A percentile compares a stretch with the other conserved stretches of the same genome.
Evolutionary conservation across 192 early-diverging fungal species (phyloP).

Genomic region (Anaeromyces robustus): DNA sequence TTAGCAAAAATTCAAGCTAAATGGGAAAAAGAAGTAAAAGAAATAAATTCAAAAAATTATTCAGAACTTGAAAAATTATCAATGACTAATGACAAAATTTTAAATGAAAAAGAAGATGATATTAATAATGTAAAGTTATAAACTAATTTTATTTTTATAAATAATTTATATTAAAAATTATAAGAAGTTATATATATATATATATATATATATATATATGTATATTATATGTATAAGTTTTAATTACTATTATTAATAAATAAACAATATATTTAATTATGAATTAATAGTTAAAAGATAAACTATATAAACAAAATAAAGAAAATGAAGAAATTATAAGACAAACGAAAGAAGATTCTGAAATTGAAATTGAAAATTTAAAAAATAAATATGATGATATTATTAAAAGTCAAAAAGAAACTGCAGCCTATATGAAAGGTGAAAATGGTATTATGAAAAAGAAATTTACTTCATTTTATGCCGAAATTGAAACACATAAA

Average conservation of each 20-base stretch:
- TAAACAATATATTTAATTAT: too few relatives aligned
- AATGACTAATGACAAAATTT: not conserved
- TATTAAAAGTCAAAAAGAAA: conserved; percentile 37
- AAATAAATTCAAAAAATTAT: not conserved
- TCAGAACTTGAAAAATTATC: not conserved
- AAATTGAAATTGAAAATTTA: conserved; percentile 33
- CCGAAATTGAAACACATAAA: conserved; percentile 44
- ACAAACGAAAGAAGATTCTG: conserved; percentile 45
- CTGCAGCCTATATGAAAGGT: conserved; percentile 38
- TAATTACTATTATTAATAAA: too few relatives aligned
- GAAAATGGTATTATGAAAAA: conserved; percentile 52
- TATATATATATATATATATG: too few relatives aligned
- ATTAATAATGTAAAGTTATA: conserved; percentile 45
- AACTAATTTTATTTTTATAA: too few relatives aligned
- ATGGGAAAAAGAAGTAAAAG: not conserved
- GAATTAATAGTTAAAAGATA: conserved; percentile 27
- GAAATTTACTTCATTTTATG: conserved; percentile 42
- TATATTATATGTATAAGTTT: too few relatives aligned
- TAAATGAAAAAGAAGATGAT: conserved; percentile 31
- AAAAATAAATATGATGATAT: conserved; percentile 37
- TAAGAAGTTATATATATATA: too few relatives aligned
- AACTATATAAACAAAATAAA: conserved; percentile 26
- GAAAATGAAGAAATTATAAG: conserved; percentile 35
- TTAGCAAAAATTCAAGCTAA: not conserved
- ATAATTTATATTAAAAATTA: too few relatives aligned